These are phyloP conservation scores for Calonectria hongkongensis DNA, from an alignment of 2,329 filamentous ascomycete species.

Conservation along the genomic window DNA sequence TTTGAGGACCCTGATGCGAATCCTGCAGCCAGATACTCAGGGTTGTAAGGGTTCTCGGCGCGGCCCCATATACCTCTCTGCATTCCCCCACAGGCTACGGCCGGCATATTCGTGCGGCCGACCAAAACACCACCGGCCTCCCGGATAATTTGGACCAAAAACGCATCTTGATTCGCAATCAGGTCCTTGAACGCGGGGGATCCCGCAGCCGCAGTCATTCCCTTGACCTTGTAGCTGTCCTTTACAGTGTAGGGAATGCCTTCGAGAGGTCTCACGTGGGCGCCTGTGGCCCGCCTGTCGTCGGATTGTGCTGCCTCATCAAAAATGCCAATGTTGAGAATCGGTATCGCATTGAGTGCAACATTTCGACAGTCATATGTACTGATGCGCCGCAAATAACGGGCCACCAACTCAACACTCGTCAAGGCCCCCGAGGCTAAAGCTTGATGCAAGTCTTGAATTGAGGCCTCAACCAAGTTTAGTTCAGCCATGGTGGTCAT, in stretches of 20 bases:
- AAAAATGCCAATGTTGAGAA: slow-evolving; percentile 53
- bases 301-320: slow-evolving; percentile 54
- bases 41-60: slow-evolving; percentile 74
- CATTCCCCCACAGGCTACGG: slow-evolving; percentile 76
- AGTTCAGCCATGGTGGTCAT: slow-evolving; percentile 26
- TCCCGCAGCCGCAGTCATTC: slow-evolving; percentile 71
- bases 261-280: slow-evolving; percentile 60
- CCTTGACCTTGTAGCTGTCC: slow-evolving; percentile 73
- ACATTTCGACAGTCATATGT: slow-evolving; percentile 50
- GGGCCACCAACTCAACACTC: slow-evolving; percentile 54
- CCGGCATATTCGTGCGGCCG: slow-evolving; percentile 74
- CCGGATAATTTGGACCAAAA: slow-evolving; percentile 66
- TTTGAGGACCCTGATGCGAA: slow-evolving; percentile 76
- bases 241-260: slow-evolving; percentile 76
- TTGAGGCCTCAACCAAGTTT: slow-evolving; percentile 52
- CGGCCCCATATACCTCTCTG: slow-evolving; percentile 74
- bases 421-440: slow-evolving; percentile 46
- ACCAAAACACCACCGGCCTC: slow-evolving; percentile 56
- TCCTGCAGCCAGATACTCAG: slow-evolving; percentile 70
- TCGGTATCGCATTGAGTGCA: slow-evolving; percentile 52
- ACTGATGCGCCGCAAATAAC: slow-evolving; percentile 52
- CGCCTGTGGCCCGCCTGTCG: slow-evolving; percentile 44
- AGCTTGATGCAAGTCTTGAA: slow-evolving; percentile 52
- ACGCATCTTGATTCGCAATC: slow-evolving; percentile 70
- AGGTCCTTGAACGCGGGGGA: slow-evolving; percentile 72